These are phyloP conservation scores for Microsporum ferrugineum DNA, from an alignment of 2,329 filamentous ascomycete genomes.

Conservation along the genomic window DNA sequence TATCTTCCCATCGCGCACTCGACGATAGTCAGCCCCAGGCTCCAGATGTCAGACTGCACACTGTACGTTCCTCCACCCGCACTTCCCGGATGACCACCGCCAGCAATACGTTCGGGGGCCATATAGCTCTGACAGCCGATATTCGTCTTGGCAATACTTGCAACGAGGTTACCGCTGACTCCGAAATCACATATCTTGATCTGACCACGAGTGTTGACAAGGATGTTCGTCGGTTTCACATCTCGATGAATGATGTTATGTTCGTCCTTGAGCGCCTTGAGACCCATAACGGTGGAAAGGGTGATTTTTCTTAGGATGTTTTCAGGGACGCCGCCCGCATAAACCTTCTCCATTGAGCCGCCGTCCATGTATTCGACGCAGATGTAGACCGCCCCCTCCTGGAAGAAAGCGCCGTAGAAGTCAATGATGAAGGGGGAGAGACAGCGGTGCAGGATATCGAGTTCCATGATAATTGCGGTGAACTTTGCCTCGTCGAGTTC, in stretches of 20 bases:
- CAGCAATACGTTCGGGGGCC: constrained; percentile 91
- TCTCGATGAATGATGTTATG: constrained; percentile 99
- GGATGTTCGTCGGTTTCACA: constrained; percentile 97
- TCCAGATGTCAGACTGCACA: constrained; percentile 98
- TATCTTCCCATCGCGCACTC: constrained; percentile 92
- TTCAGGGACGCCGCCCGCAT: constrained; percentile 81
- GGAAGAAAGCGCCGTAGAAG: constrained; percentile 97
- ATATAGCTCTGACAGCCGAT: constrained; percentile 99
- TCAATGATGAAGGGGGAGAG: constrained; percentile 94
- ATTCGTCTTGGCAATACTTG: constrained; percentile 96
- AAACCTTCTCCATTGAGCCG: constrained; percentile 92
- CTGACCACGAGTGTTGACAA: constrained; percentile 79
- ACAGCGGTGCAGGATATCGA: constrained; percentile 91
- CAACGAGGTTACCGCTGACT: constrained; percentile 89
- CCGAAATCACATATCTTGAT: constrained; percentile 99
- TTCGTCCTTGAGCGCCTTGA: constrained; percentile 90
- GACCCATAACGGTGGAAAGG: constrained; percentile 74
- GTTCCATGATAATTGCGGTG: constrained; percentile 90
- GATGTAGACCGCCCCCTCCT: constrained; percentile 97
- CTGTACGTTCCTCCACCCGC: constrained; percentile 76
- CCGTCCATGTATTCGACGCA: constrained; percentile 99
- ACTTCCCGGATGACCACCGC: constrained; percentile 60
- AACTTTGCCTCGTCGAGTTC: constrained; percentile 97
- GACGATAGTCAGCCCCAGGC: constrained; percentile 82
- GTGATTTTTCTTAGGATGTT: constrained; percentile 81